Evolutionary conservation across 345 rosid species (phyloP).

Genomic region (Eucalyptus pauciflora): DNA sequence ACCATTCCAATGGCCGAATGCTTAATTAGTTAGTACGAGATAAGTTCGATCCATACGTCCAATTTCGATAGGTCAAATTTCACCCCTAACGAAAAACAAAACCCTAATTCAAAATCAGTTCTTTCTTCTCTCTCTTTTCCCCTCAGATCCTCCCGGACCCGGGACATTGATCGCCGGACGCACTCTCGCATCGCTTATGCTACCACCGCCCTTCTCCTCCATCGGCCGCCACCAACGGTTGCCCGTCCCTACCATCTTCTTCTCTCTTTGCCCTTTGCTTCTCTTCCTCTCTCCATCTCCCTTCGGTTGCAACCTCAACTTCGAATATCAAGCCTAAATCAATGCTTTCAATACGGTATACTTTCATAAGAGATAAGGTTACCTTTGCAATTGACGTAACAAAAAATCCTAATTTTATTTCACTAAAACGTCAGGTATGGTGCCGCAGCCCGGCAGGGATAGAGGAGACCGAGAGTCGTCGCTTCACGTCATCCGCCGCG

Average conservation of each 20-base stretch:
- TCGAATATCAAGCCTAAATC: neutral
- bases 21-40: neutral
- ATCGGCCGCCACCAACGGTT: accelerated
- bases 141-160: neutral
- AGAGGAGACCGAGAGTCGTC: neutral
- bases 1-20: neutral
- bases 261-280: neutral
- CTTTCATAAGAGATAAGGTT: too few species aligned
- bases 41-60: neutral
- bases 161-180: accelerated
- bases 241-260: neutral
- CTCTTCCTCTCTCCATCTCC: neutral
- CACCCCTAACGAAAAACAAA: neutral
- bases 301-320: neutral
- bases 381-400: neutral
- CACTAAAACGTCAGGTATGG: neutral
- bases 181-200: accelerated
- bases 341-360: neutral
- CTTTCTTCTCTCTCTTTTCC: neutral
- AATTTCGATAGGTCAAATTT: neutral
- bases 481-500: neutral
- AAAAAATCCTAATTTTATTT: neutral
- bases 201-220: neutral
- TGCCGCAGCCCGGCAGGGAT: neutral
- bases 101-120: neutral